A percentile compares a stretch with the other conserved stretches of the same genome.
phyloP scores from a whole-genome alignment of 495 filamentous ascomycete species.

The Hypoxylon subgilvum region DNA sequence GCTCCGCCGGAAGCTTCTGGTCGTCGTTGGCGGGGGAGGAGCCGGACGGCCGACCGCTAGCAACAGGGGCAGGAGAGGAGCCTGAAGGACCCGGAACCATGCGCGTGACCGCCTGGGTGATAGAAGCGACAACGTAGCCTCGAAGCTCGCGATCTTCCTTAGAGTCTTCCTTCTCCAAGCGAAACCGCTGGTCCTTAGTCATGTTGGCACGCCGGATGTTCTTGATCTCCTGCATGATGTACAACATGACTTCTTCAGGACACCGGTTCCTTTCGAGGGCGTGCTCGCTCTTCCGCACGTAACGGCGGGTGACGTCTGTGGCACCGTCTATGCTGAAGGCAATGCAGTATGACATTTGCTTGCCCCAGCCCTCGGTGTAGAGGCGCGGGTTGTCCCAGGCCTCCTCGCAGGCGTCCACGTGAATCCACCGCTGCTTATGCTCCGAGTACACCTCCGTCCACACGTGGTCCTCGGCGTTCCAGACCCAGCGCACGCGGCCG shows the following conservation, averaged over 20 bases:
- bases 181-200: conserved; percentile 77
- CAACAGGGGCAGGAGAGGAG: conserved; percentile 35
- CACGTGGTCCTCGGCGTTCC: conserved; percentile 96
- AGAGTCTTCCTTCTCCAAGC: conserved; percentile 86
- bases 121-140: conserved; percentile 71
- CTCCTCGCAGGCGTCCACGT: conserved; percentile 93
- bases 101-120: conserved; percentile 63
- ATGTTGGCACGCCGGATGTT: conserved; percentile 77
- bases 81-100: conserved; percentile 46
- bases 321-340: conserved; percentile 96
- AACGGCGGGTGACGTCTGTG: conserved; percentile 93
- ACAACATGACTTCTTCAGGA: conserved; percentile 87
- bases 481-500: conserved; percentile 92
- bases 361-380: conserved; percentile 93
- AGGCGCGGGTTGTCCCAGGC: conserved; percentile 93
- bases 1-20: conserved; percentile 59
- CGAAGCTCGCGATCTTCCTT: conserved; percentile 85
- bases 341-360: conserved; percentile 94
- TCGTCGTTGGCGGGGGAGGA: conserved; percentile 45
- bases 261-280: conserved; percentile 73
- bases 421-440: conserved; percentile 92
- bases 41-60: conserved; percentile 11
- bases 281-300: conserved; percentile 81
- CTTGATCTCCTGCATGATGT: conserved; percentile 88
- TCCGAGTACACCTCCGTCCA: conserved; percentile 99